phyloP scores from a whole-genome alignment of 2,329 filamentous ascomycete species.

The Alternaria sp. region DNA sequence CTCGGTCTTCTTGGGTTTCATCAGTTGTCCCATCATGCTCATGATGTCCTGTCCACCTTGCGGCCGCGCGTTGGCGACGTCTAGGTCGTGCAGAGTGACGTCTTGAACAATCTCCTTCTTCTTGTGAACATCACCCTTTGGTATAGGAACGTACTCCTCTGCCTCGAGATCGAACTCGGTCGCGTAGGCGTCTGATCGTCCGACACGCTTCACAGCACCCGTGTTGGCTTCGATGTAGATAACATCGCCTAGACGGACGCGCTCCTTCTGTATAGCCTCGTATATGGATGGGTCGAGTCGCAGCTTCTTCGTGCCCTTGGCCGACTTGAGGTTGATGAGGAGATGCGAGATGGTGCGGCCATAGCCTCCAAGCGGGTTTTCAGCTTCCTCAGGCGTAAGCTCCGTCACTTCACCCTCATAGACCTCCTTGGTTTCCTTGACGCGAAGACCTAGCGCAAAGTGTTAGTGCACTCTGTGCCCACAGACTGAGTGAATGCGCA shows the following conservation, averaged over 20 bases:
- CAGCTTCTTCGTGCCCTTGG: conserved; percentile 97
- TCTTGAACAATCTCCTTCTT: conserved; percentile 99
- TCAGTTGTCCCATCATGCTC: conserved; percentile 99
- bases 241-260: conserved; percentile 94
- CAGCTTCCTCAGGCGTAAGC: conserved; percentile 95
- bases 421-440: conserved; percentile 98
- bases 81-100: conserved; percentile 94
- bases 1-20: conserved; percentile 99
- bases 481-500: conserved; percentile 40
- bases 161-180: conserved; percentile 99
- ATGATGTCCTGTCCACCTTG: conserved; percentile 99
- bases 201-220: conserved; percentile 95
- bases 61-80: conserved; percentile 92
- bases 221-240: conserved; percentile 99
- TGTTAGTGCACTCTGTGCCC: conserved; percentile 9
- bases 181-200: conserved; percentile 93
- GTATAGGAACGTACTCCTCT: conserved; percentile 98
- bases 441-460: conserved; percentile 71
- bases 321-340: conserved; percentile 92
- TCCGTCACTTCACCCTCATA: conserved; percentile 99
- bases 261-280: conserved; percentile 98
- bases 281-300: conserved; percentile 97
- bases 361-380: conserved; percentile 96
- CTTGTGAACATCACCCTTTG: conserved; percentile 99
- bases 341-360: conserved; percentile 97